Evolutionary conservation across 768 basidiomycete species (phyloP).

Genomic region (Boletus pseudopeckii): DNA sequence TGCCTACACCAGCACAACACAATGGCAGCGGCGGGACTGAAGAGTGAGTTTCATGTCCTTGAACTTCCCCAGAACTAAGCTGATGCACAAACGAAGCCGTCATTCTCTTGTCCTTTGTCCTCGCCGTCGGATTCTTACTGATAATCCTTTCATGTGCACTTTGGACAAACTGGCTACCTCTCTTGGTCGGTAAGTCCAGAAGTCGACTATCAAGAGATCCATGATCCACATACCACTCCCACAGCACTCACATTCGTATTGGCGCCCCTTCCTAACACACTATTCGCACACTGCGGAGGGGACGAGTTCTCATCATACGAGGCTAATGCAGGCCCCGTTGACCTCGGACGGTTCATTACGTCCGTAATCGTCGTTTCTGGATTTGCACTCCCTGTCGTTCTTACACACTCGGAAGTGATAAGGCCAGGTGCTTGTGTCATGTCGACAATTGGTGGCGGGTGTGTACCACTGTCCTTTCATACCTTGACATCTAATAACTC

Average conservation of each 20-base stretch:
- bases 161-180: constrained; percentile 94
- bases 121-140: constrained; percentile 95
- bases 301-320: constrained; percentile 86
- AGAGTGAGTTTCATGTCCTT: constrained; percentile 47
- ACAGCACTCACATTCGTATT: constrained; percentile 91
- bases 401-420: constrained; percentile 90
- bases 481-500: not conserved
- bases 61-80: not conserved
- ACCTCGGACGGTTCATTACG: constrained; percentile 94
- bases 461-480: constrained; percentile 13
- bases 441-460: constrained; percentile 94
- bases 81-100: constrained; percentile 57
- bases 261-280: constrained; percentile 91
- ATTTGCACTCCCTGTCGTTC: constrained; percentile 86
- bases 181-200: constrained; percentile 79
- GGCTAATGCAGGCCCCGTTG: constrained; percentile 66
- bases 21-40: constrained; percentile 67
- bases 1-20: constrained; percentile 3
- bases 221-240: not conserved
- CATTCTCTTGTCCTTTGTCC: constrained; percentile 93
- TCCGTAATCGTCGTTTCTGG: constrained; percentile 88
- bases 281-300: constrained; percentile 88
- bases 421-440: constrained; percentile 81
- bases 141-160: constrained; percentile 97
- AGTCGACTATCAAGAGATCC: not conserved